Evolutionary conservation across 768 basidiomycete genomes (phyloP), one percentile per base, ranked within the genome.

Genomic region (Phlegmacium glaucopus): DNA sequence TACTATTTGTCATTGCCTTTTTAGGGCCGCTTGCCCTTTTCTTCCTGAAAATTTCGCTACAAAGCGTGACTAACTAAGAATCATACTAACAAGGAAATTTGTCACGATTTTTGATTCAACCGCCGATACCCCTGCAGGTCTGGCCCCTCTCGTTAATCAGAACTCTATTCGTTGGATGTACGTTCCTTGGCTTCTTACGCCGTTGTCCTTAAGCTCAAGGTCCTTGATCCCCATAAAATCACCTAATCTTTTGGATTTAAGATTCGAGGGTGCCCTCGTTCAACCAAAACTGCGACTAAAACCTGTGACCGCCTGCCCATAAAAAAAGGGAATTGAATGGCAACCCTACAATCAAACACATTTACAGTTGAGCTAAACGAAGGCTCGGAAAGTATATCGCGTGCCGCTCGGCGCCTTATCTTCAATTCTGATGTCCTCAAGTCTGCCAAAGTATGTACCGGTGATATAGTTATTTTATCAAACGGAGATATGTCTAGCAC

Each of bases 341-440:
- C 57, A 30, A 39, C 51, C 7, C 51, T 70, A 34, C 51, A 64
- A 17, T 62, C 67, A 6, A 71, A 60, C 59, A 61, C 53, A 39
- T 79, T 80, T 59, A 67, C 57, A n/a, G 69, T 74, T 49, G 63
- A 66, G 51, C 40, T 69, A 26, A 62, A 65, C 48, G 65, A 66
- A 34, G 53, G 51, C 47, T 51, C 57, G 44, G 72, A 74, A 44
- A 59, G 59, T 46, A 61, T 61, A 29, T 68, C 72, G 54, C 84
- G 84, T 57, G 75, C 79, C 45, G 72, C 74, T 26, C 76, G 81
- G 56, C 84, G 85, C 56, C 63, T 91, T 61, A 66, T 81, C 60
- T 62, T 89, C 54, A 80, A 84, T 59, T 66, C 76, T 45, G 85
- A 87, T 40, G 59, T 72, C 36, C 61, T 90, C 43, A 88, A 84